Base-by-base conservation (phyloP, 305 asterid species). In the Petunia hybrid region DNA sequence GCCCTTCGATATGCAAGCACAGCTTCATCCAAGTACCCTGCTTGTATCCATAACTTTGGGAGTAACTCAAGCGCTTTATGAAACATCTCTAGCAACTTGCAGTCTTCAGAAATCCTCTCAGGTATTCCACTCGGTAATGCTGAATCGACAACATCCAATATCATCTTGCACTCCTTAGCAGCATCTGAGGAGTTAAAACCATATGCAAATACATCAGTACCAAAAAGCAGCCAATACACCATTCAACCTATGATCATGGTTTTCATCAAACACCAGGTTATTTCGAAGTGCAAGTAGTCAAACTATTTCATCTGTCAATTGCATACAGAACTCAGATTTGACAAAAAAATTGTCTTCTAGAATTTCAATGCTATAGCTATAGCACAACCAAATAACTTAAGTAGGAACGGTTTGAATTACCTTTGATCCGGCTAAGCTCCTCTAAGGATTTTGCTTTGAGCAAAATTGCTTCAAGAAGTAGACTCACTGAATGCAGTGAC, bases 401-500 rank as follows among this genome's bases (percentile, higher is more conserved):
- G n/a, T 5, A 68, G 78, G 0, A 65, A 1, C 5, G 3, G 31
- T 16, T 67, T 22, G 31, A 22, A 22, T 43, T 89, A 95, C 99
- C 99, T 91, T 90, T 90, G 69, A 90, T 83, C 68, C 92, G 88
- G 75, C 99, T 95, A 36, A 95, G 93, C 85, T 91, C 94, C 4
- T 87, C 92, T 56, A 95, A 79, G 1, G 99, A 95, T 46, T 88
- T 93, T 7, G 97, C 90, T 81, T 95, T 92, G 2, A 93, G 94
- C 68, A 92, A 68, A 83, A 93, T 89, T 83, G 98, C 98, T 88
- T 95, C 98, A 53, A 95, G 97, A 84, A 95, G 92, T 39, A 93
- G 86, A 87, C 97, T 93, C 35, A 90, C 98, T 3, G 98, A 95
- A 84, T 95, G 97, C 84, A 93, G 80, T 45, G 99, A 93, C 99